phyloP scores from a whole-genome alignment of 116 monocot genomes.

The Trichopus zeylanicus region DNA sequence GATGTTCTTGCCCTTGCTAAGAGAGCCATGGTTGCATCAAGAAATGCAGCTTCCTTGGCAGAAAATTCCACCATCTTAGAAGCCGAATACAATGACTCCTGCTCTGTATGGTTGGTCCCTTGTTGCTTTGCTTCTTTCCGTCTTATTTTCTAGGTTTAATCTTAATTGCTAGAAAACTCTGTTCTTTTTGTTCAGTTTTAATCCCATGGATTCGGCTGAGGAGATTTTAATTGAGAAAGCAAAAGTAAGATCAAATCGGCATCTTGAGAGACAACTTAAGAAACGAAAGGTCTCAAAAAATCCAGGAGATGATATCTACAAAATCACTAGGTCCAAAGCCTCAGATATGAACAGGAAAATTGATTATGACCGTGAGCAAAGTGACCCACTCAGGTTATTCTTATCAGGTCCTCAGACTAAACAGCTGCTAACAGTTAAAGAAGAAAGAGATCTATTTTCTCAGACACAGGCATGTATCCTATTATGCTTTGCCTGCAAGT shows the following conservation, averaged over 20 bases:
- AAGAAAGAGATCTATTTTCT: slow-evolving; percentile 69
- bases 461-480: slow-evolving; percentile 64
- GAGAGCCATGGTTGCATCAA: slow-evolving; percentile 49
- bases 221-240: slow-evolving; percentile 11
- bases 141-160: not conserved
- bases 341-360: slow-evolving; percentile 36
- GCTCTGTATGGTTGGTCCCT: slow-evolving; percentile 23
- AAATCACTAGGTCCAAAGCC: slow-evolving; percentile 6
- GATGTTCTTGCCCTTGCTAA: slow-evolving; percentile 57
- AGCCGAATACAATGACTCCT: slow-evolving; percentile 9
- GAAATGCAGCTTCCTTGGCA: slow-evolving; percentile 42
- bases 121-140: not conserved
- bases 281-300: slow-evolving; percentile 40
- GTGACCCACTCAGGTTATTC: slow-evolving; percentile 73
- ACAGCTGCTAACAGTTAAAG: slow-evolving; percentile 61
- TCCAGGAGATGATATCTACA: slow-evolving; percentile 10
- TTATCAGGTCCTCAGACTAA: slow-evolving; percentile 60
- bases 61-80: slow-evolving; percentile 26
- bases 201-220: slow-evolving; percentile 5
- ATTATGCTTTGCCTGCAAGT: not conserved
- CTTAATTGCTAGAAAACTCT: not conserved
- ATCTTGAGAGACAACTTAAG: slow-evolving; percentile 58
- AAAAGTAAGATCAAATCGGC: slow-evolving; percentile 44
- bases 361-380: slow-evolving; percentile 28
- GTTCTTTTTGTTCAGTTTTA: slow-evolving; percentile 25